A percentile compares a stretch with the other conserved stretches of the same genome.
These are phyloP conservation scores for Globisporangium orthogonon DNA, from an alignment of 352 stramenopile genomes.

Conservation along the genomic window DNA sequence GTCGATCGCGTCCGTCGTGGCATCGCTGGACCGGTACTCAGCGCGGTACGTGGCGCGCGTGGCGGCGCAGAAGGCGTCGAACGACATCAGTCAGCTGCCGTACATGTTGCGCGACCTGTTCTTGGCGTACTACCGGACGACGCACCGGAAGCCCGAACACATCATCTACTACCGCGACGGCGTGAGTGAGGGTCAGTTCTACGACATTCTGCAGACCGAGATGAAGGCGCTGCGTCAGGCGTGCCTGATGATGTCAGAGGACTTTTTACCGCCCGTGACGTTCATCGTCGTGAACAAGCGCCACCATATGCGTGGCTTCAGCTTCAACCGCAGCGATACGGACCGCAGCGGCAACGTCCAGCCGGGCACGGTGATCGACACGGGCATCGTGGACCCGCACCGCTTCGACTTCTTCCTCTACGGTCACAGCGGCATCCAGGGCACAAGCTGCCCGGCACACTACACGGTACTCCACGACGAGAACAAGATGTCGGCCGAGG, in stretches of 20 bases:
- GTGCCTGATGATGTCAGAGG: conserved; percentile 34
- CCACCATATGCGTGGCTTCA: conserved; percentile 60
- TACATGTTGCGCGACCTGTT: conserved; percentile 70
- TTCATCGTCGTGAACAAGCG: conserved; percentile 72
- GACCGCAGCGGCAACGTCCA: conserved; percentile 42
- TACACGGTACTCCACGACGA: conserved; percentile 66
- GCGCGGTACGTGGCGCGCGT: conserved; percentile 61
- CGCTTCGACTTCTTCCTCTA: conserved; percentile 72
- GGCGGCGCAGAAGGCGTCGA: conserved; percentile 33
- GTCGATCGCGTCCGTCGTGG: conserved; percentile 74
- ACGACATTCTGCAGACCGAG: conserved; percentile 62
- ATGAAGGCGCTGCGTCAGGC: conserved; percentile 40
- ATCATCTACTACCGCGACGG: conserved; percentile 87
- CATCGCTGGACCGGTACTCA: conserved; percentile 62
- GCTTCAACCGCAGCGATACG: conserved; percentile 8
- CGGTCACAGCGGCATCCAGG: conserved; percentile 58
- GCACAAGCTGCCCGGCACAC: conserved; percentile 56
- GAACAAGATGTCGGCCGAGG: conserved; percentile 31
- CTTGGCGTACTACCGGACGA: conserved; percentile 65
- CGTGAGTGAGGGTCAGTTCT: conserved; percentile 80
- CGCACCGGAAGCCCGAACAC: conserved; percentile 62
- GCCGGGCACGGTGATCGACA: conserved; percentile 51
- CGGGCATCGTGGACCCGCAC: conserved; percentile 47
- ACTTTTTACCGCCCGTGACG: conserved; percentile 51
- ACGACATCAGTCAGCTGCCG: conserved; percentile 51